Percentiles rank a stretch among this genome's conserved stretches.
phyloP scores from a whole-genome alignment of 2,329 filamentous ascomycete genomes.

The Tolypocladium album region DNA sequence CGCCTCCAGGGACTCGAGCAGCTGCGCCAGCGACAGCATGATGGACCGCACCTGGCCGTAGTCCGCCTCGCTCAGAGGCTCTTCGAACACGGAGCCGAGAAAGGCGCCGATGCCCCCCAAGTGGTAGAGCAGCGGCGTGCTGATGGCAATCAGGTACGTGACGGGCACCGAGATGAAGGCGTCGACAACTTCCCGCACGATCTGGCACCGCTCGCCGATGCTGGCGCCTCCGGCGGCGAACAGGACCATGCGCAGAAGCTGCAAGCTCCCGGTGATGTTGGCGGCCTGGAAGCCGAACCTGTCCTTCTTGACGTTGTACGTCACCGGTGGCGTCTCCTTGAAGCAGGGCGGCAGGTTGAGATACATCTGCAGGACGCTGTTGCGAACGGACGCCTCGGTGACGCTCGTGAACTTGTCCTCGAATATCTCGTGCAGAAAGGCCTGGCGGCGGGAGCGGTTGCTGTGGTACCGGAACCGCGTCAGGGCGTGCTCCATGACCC shows the following conservation, averaged over 20 bases:
- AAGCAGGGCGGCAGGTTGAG: constrained; percentile 15
- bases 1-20: constrained; percentile 16
- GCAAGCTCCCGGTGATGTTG: constrained; percentile 23
- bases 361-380: constrained; percentile 14
- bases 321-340: constrained; percentile 14
- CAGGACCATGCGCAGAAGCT: constrained; percentile 19
- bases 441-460: constrained; percentile 4
- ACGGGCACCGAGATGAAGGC: constrained; percentile 12
- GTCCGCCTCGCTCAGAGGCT: constrained; percentile 15
- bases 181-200: constrained; percentile 18
- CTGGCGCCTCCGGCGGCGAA: constrained; percentile 15
- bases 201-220: constrained; percentile 17
- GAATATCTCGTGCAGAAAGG: constrained; percentile 11
- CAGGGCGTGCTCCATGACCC: constrained; percentile 40
- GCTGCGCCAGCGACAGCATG: constrained; percentile 18
- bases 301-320: constrained; percentile 16
- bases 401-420: constrained; percentile 6
- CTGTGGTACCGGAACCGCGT: constrained; percentile 12
- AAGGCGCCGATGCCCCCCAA: constrained; percentile 21
- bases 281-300: constrained; percentile 23
- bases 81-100: constrained; percentile 22
- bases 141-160: constrained; percentile 14
- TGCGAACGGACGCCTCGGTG: constrained; percentile 8
- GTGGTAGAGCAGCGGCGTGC: constrained; percentile 21
- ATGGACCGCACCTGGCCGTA: constrained; percentile 16